Base-by-base conservation (phyloP, 352 stramenopile genomes). In the Phytopythium mirpurense region DNA sequence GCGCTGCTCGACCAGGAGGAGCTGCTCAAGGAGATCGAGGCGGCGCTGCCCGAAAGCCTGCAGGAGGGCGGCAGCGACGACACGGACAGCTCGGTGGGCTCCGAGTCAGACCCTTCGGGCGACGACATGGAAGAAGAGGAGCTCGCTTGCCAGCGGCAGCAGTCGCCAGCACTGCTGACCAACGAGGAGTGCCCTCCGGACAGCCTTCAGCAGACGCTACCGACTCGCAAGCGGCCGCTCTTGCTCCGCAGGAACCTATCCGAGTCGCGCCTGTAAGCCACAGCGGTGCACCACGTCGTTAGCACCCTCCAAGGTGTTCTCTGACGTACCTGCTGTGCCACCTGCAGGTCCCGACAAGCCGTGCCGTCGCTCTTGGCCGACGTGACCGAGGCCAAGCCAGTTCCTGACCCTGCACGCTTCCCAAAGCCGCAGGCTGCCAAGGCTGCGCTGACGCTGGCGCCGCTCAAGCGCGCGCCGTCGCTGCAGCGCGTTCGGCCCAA, bases 21-120 rank as follows among this genome's bases (percentile, higher is more conserved):
- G 21, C 32, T 92, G 40, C 65, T 92, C 15, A 69, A 75, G 38
- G 78, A 92, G 37, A 90, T 92, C 26, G 74, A 88, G 34, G 76
- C 73, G 18, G 51, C 60, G 18, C 60, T 89, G n/a, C 74, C 81
- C 5, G 72, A 83, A 6, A 61, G 72, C 27, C 38, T 87, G 23
- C 36, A 67, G n/a, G 71, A 82, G 19, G 54, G 21, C 21, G 60
- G 61, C 19, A 63, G 57, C 19, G 67, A 78, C 18, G 68, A 80
- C 41, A 71, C 86, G 41, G 72, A 80, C 31, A 70, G 47, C 26
- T 89, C 78, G 0, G 58, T 63, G 5, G 77, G 81, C 29, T 88
- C 78, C 6, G 78, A 92, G 46, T 90, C 81, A 0, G 80, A 92
- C 50, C 78, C 76, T 18, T 91, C 78, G 1, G 74, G 70, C 2